A percentile compares a stretch with the other conserved stretches of the same genome.
phyloP scores from a whole-genome alignment of 176 grass and related monocot species.

The Tuctoria greenei region DNA sequence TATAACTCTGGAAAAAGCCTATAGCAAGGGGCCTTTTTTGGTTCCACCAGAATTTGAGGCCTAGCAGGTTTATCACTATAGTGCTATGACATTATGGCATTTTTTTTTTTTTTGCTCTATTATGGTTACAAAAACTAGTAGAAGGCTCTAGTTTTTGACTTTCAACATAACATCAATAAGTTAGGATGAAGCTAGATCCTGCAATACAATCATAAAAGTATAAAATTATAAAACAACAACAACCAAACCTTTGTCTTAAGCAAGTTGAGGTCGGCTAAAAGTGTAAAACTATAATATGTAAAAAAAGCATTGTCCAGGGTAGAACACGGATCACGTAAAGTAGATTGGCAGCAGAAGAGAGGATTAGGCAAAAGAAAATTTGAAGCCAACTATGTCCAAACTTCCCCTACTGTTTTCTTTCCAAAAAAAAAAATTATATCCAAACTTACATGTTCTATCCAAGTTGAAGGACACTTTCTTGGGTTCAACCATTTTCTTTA shows the following conservation, averaged over 20 bases:
- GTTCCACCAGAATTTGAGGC: not conserved
- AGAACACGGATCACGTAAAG: not conserved
- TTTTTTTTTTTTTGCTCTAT: not conserved
- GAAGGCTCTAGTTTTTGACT: not conserved
- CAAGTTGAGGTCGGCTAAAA: too few relatives aligned
- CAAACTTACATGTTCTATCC: conserved; percentile 69
- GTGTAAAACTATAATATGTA: conserved; percentile 14
- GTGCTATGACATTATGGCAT: not conserved
- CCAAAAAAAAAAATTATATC: not conserved
- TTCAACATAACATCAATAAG: not conserved
- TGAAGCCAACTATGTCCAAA: conserved; percentile 19
- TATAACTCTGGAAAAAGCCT: not conserved
- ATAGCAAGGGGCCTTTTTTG: not conserved
- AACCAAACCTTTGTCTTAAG: too few relatives aligned
- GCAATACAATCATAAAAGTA: conserved; percentile 21
- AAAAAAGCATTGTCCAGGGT: not conserved
- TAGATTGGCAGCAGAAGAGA: not conserved
- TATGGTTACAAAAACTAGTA: not conserved
- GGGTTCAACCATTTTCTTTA: conserved; percentile 81
- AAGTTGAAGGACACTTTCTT: conserved; percentile 88
- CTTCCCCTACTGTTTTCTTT: too few relatives aligned
- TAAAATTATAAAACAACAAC: conserved; percentile 24
- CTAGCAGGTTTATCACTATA: not conserved
- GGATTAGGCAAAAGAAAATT: not conserved
- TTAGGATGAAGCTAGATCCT: conserved; percentile 9